Evolutionary conservation across 2,329 filamentous ascomycete species (phyloP), one percentile per base, ranked within the genome.

Genomic region (Thielaviopsis musarum): DNA sequence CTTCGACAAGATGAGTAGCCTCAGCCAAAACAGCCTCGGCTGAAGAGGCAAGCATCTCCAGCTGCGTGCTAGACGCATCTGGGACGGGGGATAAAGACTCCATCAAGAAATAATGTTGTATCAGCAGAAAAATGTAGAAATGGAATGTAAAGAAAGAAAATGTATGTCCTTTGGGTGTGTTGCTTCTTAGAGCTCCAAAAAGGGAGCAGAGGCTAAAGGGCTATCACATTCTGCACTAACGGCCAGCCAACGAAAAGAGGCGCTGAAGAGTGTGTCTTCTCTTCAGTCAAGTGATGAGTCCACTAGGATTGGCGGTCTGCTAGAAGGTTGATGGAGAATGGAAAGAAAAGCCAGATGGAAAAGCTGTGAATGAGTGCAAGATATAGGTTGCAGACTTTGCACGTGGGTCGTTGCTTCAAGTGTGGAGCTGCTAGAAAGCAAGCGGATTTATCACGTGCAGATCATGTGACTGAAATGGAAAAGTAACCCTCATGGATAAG

Each of bases 201-300:
- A 28, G 28, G 60, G 60, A 61, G 60, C 60, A 59, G 34, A 48
- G n/a, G 15, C 17, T 12, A 15, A 51, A 54, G 38, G 22, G 34
- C 57, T 59, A 53, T 61, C 60, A 61, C 60, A 61, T 61, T 54
- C 38, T 61, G 60, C 24, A 17, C 19, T 13, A 41, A 51, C 26
- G 41, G 22, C 21, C 24, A 30, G 51, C 55, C 57, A 54, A 53
- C 41, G 56, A 61, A 52, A 57, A 28, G 17, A 17, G 45, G 26
- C 17, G 54, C n/a, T 30, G 41, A 30, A 49, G 48, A 17, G n/a
- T 6, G n/a, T 21, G 45, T 41, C 19, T 45, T 38, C 26, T 48
- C 58, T 54, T 22, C 9, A 55, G 24, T 54, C 28, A 22, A 52
- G 48, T 17, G 38, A 17, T 7, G 26, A 26, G 15, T 17, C 21